A percentile compares a stretch with the other conserved stretches of the same genome.
Evolutionary conservation across 164 flowering plant genomes (phyloP).

Genomic region (Chloranthus sessilifolius): DNA sequence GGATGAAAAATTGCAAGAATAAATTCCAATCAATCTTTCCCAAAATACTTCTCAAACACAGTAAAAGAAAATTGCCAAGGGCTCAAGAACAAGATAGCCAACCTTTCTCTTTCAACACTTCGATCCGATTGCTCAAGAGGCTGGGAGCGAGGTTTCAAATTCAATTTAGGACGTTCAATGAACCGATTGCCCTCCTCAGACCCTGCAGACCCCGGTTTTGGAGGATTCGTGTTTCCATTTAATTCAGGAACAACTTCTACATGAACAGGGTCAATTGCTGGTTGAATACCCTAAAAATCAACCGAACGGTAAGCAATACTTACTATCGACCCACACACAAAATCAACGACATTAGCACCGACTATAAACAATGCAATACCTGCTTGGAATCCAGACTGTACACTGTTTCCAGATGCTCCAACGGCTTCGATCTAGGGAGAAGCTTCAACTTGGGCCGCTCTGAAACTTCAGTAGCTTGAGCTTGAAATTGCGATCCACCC

Average conservation of each 20-base stretch:
- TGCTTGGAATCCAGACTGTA: constrained; percentile 36
- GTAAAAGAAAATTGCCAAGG: too few species aligned
- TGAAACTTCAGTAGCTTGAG: constrained; percentile 30
- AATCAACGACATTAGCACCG: constrained; percentile 4
- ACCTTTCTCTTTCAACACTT: constrained; percentile 55
- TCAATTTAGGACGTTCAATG: constrained; percentile 68
- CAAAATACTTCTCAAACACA: too few species aligned
- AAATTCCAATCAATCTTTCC: too few species aligned
- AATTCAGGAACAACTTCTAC: constrained; percentile 25
- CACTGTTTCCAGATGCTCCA: constrained; percentile 44
- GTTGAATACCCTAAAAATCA: constrained; percentile 27
- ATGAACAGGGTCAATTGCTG: constrained; percentile 21
- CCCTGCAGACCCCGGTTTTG: constrained; percentile 36
- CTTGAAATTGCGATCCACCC: constrained; percentile 26
- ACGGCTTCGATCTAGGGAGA: constrained; percentile 69
- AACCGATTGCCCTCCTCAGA: constrained; percentile 35
- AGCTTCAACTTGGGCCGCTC: constrained; percentile 82
- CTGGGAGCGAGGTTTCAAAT: constrained; percentile 73
- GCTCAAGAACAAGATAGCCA: constrained; percentile 11
- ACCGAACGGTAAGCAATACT: neutral
- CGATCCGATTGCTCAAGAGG: constrained; percentile 41
- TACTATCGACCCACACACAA: neutral
- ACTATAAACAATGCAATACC: too few species aligned
- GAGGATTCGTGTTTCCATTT: constrained; percentile 24
- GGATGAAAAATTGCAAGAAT: too few species aligned